phyloP scores from a whole-genome alignment of 2,329 filamentous ascomycete genomes.

The Apiospora koreana region DNA sequence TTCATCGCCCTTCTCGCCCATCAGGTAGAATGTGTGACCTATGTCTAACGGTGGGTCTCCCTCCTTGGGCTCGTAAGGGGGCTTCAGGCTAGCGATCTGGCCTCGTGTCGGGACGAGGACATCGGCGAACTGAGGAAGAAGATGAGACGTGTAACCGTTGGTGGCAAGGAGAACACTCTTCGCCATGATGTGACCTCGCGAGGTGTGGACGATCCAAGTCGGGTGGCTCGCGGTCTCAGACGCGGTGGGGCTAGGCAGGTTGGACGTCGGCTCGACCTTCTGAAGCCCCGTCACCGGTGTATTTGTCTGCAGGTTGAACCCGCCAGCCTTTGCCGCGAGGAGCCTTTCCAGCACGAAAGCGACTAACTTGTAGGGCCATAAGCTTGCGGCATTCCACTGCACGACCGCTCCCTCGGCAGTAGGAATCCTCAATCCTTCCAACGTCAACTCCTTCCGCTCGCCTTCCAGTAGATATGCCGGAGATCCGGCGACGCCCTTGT shows the following conservation, averaged over 20 bases:
- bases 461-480: conserved; percentile 23
- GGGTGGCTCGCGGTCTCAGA: conserved; percentile 19
- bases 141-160: conserved; percentile 79
- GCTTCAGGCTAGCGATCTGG: conserved; percentile 67
- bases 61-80: conserved; percentile 42
- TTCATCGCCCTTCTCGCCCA: conserved; percentile 38
- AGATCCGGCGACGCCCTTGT: conserved; percentile 28
- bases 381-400: conserved; percentile 63
- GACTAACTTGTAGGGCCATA: conserved; percentile 87
- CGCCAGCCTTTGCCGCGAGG: conserved; percentile 34
- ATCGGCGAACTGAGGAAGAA: conserved; percentile 68
- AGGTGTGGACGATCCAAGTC: conserved; percentile 65
- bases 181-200: conserved; percentile 66
- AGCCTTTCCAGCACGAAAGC: conserved; percentile 68
- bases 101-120: conserved; percentile 78
- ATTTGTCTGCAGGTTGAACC: conserved; percentile 74
- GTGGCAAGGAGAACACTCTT: conserved; percentile 73
- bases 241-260: conserved; percentile 15
- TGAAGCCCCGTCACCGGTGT: conserved; percentile 62
- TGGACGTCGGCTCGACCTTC: conserved; percentile 24
- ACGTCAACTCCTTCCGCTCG: conserved; percentile 31
- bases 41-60: conserved; percentile 36
- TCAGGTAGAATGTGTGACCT: conserved; percentile 64
- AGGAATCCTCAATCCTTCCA: conserved; percentile 56
- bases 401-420: conserved; percentile 64